Percentiles rank a stretch among this genome's conserved stretches.
These are phyloP conservation scores for Pleurotus platypus DNA, from an alignment of 768 basidiomycete species.

Conservation along the genomic window DNA sequence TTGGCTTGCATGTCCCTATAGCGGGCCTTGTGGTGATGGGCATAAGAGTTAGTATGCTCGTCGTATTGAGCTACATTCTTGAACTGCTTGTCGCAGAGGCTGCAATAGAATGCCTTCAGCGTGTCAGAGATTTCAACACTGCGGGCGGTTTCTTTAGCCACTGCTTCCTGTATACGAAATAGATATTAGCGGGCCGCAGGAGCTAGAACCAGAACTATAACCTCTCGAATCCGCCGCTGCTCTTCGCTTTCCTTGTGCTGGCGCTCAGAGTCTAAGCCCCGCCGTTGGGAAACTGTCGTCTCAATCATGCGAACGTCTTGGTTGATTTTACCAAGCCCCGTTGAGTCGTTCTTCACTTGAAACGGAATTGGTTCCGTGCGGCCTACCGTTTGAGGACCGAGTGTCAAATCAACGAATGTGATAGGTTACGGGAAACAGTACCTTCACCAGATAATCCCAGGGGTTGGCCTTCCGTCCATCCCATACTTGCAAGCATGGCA, in stretches of 20 bases:
- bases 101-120: conserved; percentile 75
- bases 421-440: conserved; percentile 22
- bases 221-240: conserved; percentile 72
- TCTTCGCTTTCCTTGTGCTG: conserved; percentile 78
- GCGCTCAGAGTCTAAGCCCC: conserved; percentile 77
- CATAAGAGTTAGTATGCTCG: conserved; percentile 87
- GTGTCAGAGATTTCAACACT: conserved; percentile 65
- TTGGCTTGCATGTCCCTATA: conserved; percentile 80
- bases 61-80: conserved; percentile 84
- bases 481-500: conserved; percentile 73
- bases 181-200: not conserved
- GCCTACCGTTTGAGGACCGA: conserved; percentile 36
- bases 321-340: conserved; percentile 73
- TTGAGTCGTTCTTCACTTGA: conserved; percentile 70
- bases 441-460: conserved; percentile 77
- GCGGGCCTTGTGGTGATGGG: conserved; percentile 82
- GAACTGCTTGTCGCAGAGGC: conserved; percentile 85
- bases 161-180: conserved; percentile 43
- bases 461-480: conserved; percentile 79
- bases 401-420: not conserved
- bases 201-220: conserved; percentile 21
- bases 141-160: conserved; percentile 62
- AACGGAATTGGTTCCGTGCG: conserved; percentile 84
- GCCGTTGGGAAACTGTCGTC: conserved; percentile 78
- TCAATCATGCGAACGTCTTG: conserved; percentile 85